These are phyloP conservation scores for Xylariomycetidae sp. DNA, from an alignment of 2,329 filamentous ascomycete genomes.

Conservation along the genomic window DNA sequence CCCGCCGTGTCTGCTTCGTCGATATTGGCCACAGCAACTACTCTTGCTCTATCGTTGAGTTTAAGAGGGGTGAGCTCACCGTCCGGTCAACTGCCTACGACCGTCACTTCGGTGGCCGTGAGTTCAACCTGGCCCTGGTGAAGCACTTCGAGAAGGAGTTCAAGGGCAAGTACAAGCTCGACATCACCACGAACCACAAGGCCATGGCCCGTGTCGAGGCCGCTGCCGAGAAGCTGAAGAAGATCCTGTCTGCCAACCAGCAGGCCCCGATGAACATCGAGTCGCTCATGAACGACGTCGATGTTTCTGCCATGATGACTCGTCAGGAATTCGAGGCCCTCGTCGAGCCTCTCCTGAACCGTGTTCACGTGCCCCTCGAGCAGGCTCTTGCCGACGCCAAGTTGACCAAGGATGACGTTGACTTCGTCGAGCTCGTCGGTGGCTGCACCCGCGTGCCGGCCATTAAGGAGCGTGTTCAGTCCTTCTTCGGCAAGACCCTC, in stretches of 20 bases:
- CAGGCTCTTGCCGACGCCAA: slow-evolving; percentile 92
- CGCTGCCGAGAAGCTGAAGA: slow-evolving; percentile 96
- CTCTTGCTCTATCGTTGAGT: slow-evolving; percentile 90
- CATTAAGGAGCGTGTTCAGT: slow-evolving; percentile 82
- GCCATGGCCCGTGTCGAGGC: slow-evolving; percentile 80
- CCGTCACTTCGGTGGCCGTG: slow-evolving; percentile 92
- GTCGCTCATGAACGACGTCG: slow-evolving; percentile 96
- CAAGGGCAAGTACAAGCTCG: slow-evolving; percentile 96
- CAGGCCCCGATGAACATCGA: slow-evolving; percentile 92
- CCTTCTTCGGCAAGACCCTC: slow-evolving; percentile 86
- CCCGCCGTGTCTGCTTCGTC: slow-evolving; percentile 82
- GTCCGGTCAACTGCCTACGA: slow-evolving; percentile 92
- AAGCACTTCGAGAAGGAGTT: slow-evolving; percentile 96
- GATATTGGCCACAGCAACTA: slow-evolving; percentile 97
- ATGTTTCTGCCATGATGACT: slow-evolving; percentile 83
- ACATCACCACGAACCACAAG: slow-evolving; percentile 86
- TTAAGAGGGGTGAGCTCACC: slow-evolving; percentile 90
- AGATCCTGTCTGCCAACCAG: slow-evolving; percentile 93
- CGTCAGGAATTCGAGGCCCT: slow-evolving; percentile 91
- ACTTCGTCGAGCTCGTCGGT: slow-evolving; percentile 87
- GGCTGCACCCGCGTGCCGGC: slow-evolving; percentile 90
- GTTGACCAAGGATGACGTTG: slow-evolving; percentile 86
- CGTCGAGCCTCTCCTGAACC: slow-evolving; percentile 74
- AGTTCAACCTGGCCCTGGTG: slow-evolving; percentile 92
- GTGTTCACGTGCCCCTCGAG: slow-evolving; percentile 70